Base-by-base conservation (phyloP, 208 protist genomes). In the Trypanosoma brucei region DNA sequence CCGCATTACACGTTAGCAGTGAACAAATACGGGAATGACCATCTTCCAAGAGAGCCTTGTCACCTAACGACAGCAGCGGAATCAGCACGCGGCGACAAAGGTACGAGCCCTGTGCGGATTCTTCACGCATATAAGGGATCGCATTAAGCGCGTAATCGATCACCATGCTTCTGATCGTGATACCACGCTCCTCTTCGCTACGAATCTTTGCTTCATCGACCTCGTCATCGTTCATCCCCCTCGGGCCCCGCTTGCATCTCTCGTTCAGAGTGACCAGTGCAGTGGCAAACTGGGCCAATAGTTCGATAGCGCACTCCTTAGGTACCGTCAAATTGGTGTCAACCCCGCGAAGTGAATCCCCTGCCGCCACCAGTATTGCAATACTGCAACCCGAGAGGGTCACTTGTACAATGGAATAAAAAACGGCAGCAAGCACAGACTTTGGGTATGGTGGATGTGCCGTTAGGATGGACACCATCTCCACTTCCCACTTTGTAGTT, bases 51-150 rank as follows among this genome's bases (percentile, higher is more conserved):
- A 52, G 35, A 8, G 38, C 48, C 7, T 53, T 35, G 11, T 58
- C 59, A 35, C 50, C 49, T 38, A 11, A 55, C 2, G 90, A 59
- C 31, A 93, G 72, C 34, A 91, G 68, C 5, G 87, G 87, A 44
- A 91, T 84, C 14, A 93, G 65, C 54, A 91, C 79, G 36, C 83
- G 83, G 56, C 82, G 83, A 54, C 78, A 87, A 13, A 93, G 51
- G 33, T 81, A 69, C 8, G 86, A 72, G 3, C 68, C 65, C 30
- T 72, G 63, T 22, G 62, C 50, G 2, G 58, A 53, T 59, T 78
- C 74, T 11, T 50, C 65, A 30, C 56, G 31, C 40, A n/a, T 46
- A 33, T 52, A 57, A n/a, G 22, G 50, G 30, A 64, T 30, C 7
- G 57, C 49, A 40, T 68, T 56, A 33, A 71, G 37, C 46, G 64